These are phyloP conservation scores for Fusarium heterosporum DNA, from an alignment of 2,329 filamentous ascomycete genomes.

Conservation along the genomic window DNA sequence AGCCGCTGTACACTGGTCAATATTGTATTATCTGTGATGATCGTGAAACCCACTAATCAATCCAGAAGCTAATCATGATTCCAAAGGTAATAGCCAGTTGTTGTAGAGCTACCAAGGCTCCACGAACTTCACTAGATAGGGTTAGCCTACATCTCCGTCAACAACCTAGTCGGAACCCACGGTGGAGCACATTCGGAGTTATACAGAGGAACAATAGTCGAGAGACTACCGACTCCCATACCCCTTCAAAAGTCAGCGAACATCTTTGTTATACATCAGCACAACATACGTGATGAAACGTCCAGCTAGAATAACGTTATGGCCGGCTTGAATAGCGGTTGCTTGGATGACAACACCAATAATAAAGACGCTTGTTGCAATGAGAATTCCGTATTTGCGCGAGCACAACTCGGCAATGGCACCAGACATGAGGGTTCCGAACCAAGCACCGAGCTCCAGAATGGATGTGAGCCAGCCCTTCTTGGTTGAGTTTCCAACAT, in stretches of 20 bases:
- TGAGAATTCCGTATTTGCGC: constrained; percentile 75
- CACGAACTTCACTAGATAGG: constrained; percentile 51
- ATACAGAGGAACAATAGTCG: constrained; percentile 73
- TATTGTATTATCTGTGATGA: rapidly evolving
- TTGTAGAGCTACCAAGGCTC: constrained; percentile 59
- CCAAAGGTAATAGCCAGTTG: constrained; percentile 70
- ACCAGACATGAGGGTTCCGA: constrained; percentile 77
- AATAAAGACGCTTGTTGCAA: constrained; percentile 75
- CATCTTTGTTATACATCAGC: rapidly evolving
- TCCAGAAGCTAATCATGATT: constrained; percentile 74
- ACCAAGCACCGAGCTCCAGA: constrained; percentile 80
- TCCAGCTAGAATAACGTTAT: constrained; percentile 73
- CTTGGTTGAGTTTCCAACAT: constrained; percentile 62
- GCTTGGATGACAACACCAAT: constrained; percentile 77
- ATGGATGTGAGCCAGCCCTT: constrained; percentile 74
- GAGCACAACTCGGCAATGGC: constrained; percentile 77
- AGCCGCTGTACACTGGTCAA: constrained; percentile 56
- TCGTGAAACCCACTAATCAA: constrained; percentile 60
- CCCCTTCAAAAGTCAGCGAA: constrained; percentile 52
- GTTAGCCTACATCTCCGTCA: background rate
- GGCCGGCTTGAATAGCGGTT: constrained; percentile 67
- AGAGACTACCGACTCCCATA: constrained; percentile 76
- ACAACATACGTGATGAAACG: constrained; percentile 72
- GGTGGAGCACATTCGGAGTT: constrained; percentile 61
- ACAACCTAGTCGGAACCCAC: constrained; percentile 25